A percentile compares a stretch with the other conserved stretches of the same genome.
Evolutionary conservation across 1,284 basidiomycete species (phyloP).

Genomic region (Leccinum pachyderme): DNA sequence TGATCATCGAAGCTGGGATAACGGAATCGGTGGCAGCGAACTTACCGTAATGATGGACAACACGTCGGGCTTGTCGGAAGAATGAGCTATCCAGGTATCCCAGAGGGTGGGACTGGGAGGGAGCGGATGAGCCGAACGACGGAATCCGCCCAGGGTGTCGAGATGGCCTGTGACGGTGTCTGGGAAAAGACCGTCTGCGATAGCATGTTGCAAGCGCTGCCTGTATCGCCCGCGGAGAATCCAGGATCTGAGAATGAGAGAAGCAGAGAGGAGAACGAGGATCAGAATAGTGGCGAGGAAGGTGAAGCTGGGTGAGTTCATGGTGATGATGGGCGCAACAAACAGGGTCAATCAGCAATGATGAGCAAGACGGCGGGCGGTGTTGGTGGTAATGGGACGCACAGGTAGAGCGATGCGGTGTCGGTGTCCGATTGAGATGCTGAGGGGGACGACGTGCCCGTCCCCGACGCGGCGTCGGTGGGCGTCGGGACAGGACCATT

Average conservation of each 20-base stretch:
- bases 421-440: conserved; percentile 6
- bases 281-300: conserved; percentile 69
- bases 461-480: neutral
- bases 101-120: conserved; percentile 21
- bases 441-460: conserved; percentile 6
- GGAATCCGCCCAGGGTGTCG: neutral
- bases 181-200: conserved; percentile 45
- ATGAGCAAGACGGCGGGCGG: conserved; percentile 14
- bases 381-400: conserved; percentile 9
- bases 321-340: conserved; percentile 8
- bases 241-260: conserved; percentile 62
- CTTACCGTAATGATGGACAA: conserved; percentile 22
- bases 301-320: conserved; percentile 49
- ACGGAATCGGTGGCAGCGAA: neutral
- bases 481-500: neutral
- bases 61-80: neutral
- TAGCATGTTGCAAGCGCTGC: conserved; percentile 47
- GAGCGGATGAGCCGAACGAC: conserved; percentile 4
- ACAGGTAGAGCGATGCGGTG: conserved; percentile 40
- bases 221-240: conserved; percentile 59
- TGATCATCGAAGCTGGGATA: neutral
- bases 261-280: conserved; percentile 60
- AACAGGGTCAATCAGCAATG: conserved; percentile 5
- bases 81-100: conserved; percentile 13
- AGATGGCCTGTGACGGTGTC: conserved; percentile 9